Percentiles rank a stretch among this genome's conserved stretches.
Conservation (phyloP, 1,139 yeast species). For the Saccharomyces hybrid region DNA sequence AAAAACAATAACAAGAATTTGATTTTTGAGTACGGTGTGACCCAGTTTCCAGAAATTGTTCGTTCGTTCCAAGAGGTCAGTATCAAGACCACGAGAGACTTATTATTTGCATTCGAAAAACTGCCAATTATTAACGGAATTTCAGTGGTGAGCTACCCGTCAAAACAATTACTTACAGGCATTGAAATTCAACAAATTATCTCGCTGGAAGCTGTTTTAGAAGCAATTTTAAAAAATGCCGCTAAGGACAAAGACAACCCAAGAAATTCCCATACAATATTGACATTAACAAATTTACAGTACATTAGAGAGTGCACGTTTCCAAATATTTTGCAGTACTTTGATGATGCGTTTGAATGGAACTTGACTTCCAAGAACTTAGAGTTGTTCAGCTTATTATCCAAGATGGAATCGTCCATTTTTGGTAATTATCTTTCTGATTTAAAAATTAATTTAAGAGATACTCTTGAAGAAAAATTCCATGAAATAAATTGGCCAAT, state of each 20-base stretch:
- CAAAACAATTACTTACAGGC: constrained; percentile 39
- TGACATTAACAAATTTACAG: constrained; percentile 47
- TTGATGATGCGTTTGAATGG: constrained; percentile 43
- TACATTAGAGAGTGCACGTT: constrained; percentile 40
- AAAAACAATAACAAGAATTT: constrained; percentile 12
- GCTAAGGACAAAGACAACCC: constrained; percentile 34
- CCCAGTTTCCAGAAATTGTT: constrained; percentile 42
- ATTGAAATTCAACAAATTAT: constrained; percentile 44
- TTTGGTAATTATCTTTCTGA: constrained; percentile 46
- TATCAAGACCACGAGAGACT: constrained; percentile 32
- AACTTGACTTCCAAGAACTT: constrained; percentile 36
- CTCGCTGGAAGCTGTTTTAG: constrained; percentile 44
- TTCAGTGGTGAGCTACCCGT: constrained; percentile 36
- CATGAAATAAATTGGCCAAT: constrained; percentile 42
- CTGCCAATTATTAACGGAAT: constrained; percentile 36
- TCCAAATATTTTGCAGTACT: constrained; percentile 42
- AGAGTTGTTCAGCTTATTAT: constrained; percentile 39
- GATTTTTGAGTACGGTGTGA: constrained; percentile 36
- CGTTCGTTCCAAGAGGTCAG: constrained; percentile 37
- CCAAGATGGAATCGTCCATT: constrained; percentile 46
- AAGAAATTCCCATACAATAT: constrained; percentile 35
- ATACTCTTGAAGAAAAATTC: constrained; percentile 43
- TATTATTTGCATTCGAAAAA: constrained; percentile 31
- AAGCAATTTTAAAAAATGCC: constrained; percentile 42
- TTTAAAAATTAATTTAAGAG: constrained; percentile 42